A percentile compares a stretch with the other conserved stretches of the same genome.
Conservation (phyloP, 306 rosid genomes). For the Malus domestica region ASM211411v1 NC_041803.1:20205001-20205500, state of each 20-base stretch:
- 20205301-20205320: neutral
- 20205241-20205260: constrained; percentile 2
- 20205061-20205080: no score
- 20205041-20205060: no score
- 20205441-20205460: neutral
- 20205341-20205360: neutral
- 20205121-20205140: neutral
- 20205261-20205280: neutral
- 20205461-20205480: neutral
- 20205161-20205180: neutral
- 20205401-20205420: neutral
- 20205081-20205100: no score
- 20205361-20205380: neutral
- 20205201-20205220: neutral
- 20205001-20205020: no score
- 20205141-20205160: neutral
- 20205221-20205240: neutral
- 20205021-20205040: no score
- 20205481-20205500: neutral
- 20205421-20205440: neutral
- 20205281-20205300: neutral
- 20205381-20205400: constrained; percentile 5
- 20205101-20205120: no score
- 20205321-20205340: neutral
- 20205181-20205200: neutral